Evolutionary conservation across 768 basidiomycete genomes (phyloP).

Genomic region (Vararia minispora): DNA sequence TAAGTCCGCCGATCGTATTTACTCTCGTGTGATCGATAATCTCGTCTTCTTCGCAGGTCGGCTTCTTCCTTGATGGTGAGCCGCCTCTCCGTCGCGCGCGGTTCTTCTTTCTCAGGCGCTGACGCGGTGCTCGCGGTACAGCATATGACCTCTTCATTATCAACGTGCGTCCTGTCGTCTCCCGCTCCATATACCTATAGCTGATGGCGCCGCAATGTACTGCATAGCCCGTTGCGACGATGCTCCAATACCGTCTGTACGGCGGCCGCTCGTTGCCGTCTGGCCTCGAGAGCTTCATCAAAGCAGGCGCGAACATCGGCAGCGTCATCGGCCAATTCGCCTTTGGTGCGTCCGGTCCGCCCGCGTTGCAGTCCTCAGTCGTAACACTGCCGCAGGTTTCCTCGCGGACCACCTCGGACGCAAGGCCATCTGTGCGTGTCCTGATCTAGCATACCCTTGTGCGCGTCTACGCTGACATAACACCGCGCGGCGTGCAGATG

Average conservation of each 20-base stretch:
- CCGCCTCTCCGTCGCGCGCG: too few relatives aligned
- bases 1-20: constrained; percentile 20
- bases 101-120: too few relatives aligned
- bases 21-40: constrained; percentile 7
- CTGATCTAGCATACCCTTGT: not conserved
- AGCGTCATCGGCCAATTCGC: constrained; percentile 59
- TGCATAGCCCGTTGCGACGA: constrained; percentile 50
- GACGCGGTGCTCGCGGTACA: too few relatives aligned
- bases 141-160: constrained; percentile 67
- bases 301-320: constrained; percentile 62
- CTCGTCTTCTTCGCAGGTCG: constrained; percentile 31
- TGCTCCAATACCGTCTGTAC: constrained; percentile 58
- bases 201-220: too few relatives aligned
- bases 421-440: constrained; percentile 46
- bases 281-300: constrained; percentile 49
- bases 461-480: constrained; percentile 5
- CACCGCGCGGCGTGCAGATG: constrained; percentile 29
- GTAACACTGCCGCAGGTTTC: constrained; percentile 30
- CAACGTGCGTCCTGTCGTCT: constrained; percentile 31
- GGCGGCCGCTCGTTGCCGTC: constrained; percentile 37
- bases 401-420: constrained; percentile 58
- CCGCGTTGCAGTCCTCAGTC: not conserved
- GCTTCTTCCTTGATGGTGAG: constrained; percentile 63
- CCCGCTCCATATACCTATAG: too few relatives aligned
- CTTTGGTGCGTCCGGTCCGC: constrained; percentile 32